These are phyloP conservation scores for Fusarium napiforme DNA, from an alignment of 2,329 filamentous ascomycete species.

Conservation along the genomic window DNA sequence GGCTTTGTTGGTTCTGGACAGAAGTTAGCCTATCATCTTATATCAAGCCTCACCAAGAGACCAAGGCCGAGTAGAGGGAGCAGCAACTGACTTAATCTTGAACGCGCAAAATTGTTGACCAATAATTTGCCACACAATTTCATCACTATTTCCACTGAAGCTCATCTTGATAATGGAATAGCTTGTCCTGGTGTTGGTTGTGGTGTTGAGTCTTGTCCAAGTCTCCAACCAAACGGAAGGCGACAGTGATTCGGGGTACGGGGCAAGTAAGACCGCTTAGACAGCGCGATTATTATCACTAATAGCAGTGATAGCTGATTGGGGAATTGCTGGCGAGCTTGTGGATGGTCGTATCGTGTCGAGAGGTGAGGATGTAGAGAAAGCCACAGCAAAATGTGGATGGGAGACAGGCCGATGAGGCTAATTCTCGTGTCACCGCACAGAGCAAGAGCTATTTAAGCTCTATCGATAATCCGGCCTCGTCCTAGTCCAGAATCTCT, in stretches of 20 bases:
- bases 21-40: slow-evolving; percentile 43
- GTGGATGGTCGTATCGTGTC: not conserved
- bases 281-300: not conserved
- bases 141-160: slow-evolving; percentile 47
- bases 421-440: not conserved
- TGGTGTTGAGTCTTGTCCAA: not conserved
- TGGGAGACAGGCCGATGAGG: not conserved
- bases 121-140: slow-evolving; percentile 97
- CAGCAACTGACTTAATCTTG: slow-evolving; percentile 80
- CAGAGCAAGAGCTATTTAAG: not conserved
- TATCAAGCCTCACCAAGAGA: not conserved
- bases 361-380: not conserved
- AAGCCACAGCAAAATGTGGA: not conserved
- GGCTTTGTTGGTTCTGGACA: slow-evolving; percentile 77
- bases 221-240: not conserved
- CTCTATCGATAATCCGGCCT: not conserved
- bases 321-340: not conserved
- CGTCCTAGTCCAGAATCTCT: not conserved
- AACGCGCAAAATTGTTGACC: slow-evolving; percentile 96
- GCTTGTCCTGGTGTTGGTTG: not conserved
- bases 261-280: too few relatives aligned
- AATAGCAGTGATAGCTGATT: too few relatives aligned
- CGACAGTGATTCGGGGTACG: not conserved
- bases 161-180: slow-evolving; percentile 56
- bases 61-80: not conserved